These are phyloP conservation scores for Kodamaea kakaduensis DNA, from an alignment of 805 yeast species.

Conservation along the genomic window DNA sequence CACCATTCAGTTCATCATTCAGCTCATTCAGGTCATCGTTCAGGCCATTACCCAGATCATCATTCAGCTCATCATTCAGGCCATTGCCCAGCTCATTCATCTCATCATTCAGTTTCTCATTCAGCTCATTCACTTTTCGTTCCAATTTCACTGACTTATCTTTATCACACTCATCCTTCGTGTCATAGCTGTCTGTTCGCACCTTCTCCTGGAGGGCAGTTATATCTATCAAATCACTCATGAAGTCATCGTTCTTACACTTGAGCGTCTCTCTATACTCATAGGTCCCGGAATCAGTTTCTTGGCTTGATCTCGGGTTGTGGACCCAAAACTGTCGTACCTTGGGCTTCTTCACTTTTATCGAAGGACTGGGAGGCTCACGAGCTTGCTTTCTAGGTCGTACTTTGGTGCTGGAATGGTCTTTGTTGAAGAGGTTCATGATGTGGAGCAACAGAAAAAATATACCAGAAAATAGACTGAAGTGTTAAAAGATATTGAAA, in stretches of 20 bases:
- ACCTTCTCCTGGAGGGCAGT: constrained; percentile 4
- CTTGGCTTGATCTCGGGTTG: constrained; percentile 2
- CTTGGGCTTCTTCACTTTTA: not conserved
- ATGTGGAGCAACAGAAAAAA: no score
- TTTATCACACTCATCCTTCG: no score
- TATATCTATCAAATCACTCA: constrained; percentile 6
- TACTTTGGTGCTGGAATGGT: constrained; percentile 1
- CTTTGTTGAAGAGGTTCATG: constrained; percentile 5
- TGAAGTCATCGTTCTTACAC: constrained; percentile 4
- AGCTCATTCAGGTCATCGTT: not conserved
- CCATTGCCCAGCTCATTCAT: no score
- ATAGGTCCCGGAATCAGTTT: not conserved
- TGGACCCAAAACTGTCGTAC: constrained; percentile 4
- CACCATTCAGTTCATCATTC: not conserved
- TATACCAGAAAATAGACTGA: no score
- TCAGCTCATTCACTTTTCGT: no score
- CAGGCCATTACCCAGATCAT: no score
- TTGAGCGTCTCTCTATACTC: constrained; percentile 5
- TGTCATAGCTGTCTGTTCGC: no score
- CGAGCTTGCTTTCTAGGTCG: not conserved
- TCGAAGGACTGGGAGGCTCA: not conserved
- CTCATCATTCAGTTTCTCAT: no score
- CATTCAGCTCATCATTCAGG: no score
- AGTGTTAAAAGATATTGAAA: no score
- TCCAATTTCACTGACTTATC: no score